Percentiles rank a stretch among this genome's conserved stretches.
These are phyloP conservation scores for Pseudozyma thailandica DNA, from an alignment of 1,284 basidiomycete genomes.

Conservation along the genomic window DNA sequence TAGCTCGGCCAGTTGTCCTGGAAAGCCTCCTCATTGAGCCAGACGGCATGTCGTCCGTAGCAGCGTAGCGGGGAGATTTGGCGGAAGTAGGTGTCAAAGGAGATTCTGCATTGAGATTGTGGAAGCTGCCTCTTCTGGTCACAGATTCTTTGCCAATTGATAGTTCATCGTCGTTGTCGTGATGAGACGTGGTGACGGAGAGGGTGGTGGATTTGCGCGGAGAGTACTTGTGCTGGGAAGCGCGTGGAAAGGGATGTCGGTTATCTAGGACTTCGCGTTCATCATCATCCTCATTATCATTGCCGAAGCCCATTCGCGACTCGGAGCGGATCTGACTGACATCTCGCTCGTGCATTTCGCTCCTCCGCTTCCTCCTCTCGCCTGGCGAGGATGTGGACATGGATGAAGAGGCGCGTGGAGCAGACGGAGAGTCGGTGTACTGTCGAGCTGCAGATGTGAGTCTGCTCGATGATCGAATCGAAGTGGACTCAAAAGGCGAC, in stretches of 20 bases:
- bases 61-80: slow-evolving; percentile 18
- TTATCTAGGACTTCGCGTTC: slow-evolving; percentile 1
- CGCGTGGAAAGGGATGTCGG: slow-evolving; percentile 21
- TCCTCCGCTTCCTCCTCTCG: slow-evolving; percentile 29
- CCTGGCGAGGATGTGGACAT: slow-evolving; percentile 19
- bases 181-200: slow-evolving; percentile 14
- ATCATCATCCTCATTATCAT: slow-evolving; percentile 21
- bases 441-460: background rate
- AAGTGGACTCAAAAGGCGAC: background rate
- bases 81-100: slow-evolving; percentile 14
- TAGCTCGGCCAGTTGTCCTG: slow-evolving; percentile 17
- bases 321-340: slow-evolving; percentile 54
- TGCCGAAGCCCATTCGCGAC: slow-evolving; percentile 33
- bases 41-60: slow-evolving; percentile 14
- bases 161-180: slow-evolving; percentile 8
- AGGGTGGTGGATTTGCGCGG: slow-evolving; percentile 44
- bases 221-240: slow-evolving; percentile 36
- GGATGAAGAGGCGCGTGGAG: slow-evolving; percentile 22
- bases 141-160: background rate
- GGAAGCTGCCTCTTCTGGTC: background rate
- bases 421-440: slow-evolving; percentile 9
- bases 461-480: background rate
- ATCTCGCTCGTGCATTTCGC: slow-evolving; percentile 52
- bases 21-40: slow-evolving; percentile 22
- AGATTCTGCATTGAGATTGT: background rate